These are phyloP conservation scores for Sporothrix protearum DNA, from an alignment of 2,329 filamentous ascomycete species.

Conservation along the genomic window DNA sequence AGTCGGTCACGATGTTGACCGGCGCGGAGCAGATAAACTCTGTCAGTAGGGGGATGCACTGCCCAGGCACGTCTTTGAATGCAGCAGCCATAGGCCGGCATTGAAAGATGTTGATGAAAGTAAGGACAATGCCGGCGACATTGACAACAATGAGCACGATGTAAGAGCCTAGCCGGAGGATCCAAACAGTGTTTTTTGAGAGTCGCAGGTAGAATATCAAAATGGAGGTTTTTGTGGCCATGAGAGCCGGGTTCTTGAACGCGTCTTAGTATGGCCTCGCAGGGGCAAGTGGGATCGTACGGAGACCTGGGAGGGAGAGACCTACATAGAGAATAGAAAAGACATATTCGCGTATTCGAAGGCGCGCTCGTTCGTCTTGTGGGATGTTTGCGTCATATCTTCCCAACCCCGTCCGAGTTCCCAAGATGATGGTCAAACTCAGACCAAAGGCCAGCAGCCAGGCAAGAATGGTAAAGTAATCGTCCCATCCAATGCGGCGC, in stretches of 20 bases:
- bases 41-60: constrained; percentile 57
- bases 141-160: constrained; percentile 74
- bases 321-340: constrained; percentile 62
- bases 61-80: constrained; percentile 48
- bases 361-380: constrained; percentile 43
- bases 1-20: constrained; percentile 86
- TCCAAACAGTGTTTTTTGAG: constrained; percentile 69
- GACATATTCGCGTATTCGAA: constrained; percentile 61
- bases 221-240: constrained; percentile 91
- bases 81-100: constrained; percentile 71
- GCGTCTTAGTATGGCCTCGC: constrained; percentile 17
- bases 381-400: constrained; percentile 61
- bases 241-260: constrained; percentile 76
- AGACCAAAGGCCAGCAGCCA: constrained; percentile 70
- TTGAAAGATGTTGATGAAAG: constrained; percentile 83
- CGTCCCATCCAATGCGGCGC: constrained; percentile 67
- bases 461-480: constrained; percentile 75
- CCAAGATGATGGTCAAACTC: constrained; percentile 63
- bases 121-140: constrained; percentile 71
- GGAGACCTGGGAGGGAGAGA: constrained; percentile 14
- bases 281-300: background rate
- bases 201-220: constrained; percentile 84
- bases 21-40: constrained; percentile 74
- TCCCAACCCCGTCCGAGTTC: constrained; percentile 63
- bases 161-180: constrained; percentile 81